These are phyloP conservation scores for Penicillium manginii DNA, from an alignment of 495 filamentous ascomycete genomes.

Conservation along the genomic window DNA sequence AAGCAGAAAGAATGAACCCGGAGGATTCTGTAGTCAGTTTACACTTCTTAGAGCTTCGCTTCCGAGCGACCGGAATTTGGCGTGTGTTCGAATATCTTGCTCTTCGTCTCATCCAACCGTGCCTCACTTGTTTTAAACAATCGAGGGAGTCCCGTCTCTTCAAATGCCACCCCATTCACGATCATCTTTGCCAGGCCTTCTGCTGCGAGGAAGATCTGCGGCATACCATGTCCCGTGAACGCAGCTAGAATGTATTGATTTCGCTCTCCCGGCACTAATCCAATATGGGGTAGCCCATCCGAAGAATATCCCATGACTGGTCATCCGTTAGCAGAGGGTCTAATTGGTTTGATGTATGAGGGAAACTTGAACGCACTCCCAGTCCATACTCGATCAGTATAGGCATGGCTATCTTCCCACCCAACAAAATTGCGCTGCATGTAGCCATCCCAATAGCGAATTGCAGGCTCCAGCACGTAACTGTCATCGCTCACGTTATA, in stretches of 20 bases:
- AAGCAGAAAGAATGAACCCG: too few relatives aligned
- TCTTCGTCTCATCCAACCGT: conserved; percentile 31
- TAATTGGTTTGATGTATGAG: background rate
- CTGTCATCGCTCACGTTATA: conserved; percentile 55
- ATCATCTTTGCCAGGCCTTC: conserved; percentile 51
- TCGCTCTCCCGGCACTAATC: conserved; percentile 44
- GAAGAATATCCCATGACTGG: conserved; percentile 45
- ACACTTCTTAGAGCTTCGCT: conserved; percentile 17
- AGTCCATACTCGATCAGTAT: conserved; percentile 54
- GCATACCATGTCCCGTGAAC: conserved; percentile 57
- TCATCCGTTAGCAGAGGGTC: conserved; percentile 5
- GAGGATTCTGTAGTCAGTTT: background rate
- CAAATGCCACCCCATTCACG: conserved; percentile 32
- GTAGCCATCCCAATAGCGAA: conserved; percentile 50
- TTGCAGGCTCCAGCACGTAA: conserved; percentile 42
- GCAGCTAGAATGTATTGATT: conserved; percentile 51
- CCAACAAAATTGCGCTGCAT: conserved; percentile 52
- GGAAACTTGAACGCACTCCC: conserved; percentile 48
- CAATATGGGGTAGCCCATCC: conserved; percentile 50
- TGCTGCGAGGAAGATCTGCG: conserved; percentile 49
- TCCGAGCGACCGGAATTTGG: conserved; percentile 2
- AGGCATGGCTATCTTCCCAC: conserved; percentile 51
- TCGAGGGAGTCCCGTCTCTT: conserved; percentile 42
- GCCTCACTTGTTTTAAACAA: conserved; percentile 40
- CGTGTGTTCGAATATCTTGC: conserved; percentile 19